Evolutionary conservation across 1,139 yeast genomes (phyloP).

Genomic region (Yamadazyma atlantica): DNA sequence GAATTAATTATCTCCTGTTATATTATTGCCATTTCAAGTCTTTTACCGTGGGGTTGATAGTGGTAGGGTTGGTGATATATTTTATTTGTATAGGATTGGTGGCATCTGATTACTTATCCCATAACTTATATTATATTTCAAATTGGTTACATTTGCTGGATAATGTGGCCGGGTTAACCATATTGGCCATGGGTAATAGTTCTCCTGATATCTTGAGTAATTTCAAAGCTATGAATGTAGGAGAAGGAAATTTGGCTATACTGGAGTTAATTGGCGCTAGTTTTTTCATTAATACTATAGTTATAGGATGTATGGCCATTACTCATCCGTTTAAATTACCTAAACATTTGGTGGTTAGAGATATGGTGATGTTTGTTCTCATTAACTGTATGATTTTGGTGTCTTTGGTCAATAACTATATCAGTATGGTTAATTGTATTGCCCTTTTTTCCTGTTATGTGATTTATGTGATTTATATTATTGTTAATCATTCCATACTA

Average conservation of each 20-base stretch:
- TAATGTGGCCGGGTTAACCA: constrained; percentile 80
- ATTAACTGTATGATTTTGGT: constrained; percentile 43
- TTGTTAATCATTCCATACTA: constrained; percentile 28
- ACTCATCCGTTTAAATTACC: constrained; percentile 65
- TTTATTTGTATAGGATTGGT: constrained; percentile 69
- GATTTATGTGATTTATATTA: constrained; percentile 50
- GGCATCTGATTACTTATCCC: constrained; percentile 75
- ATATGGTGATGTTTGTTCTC: constrained; percentile 49
- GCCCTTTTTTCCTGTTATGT: constrained; percentile 51
- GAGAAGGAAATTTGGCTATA: constrained; percentile 73
- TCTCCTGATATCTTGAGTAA: constrained; percentile 89
- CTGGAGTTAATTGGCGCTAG: constrained; percentile 91
- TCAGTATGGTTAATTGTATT: constrained; percentile 47
- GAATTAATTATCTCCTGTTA: constrained; percentile 37
- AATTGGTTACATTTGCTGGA: constrained; percentile 64
- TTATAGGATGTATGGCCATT: constrained; percentile 73
- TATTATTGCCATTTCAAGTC: constrained; percentile 20
- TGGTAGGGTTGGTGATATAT: constrained; percentile 31
- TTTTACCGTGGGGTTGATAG: constrained; percentile 15
- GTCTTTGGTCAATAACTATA: constrained; percentile 43
- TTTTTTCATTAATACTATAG: constrained; percentile 70
- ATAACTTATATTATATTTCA: constrained; percentile 67
- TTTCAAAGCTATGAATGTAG: constrained; percentile 70
- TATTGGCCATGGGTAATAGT: constrained; percentile 89
- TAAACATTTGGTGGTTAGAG: constrained; percentile 51